Conservation (phyloP, 176 grass and related monocot species). For the Pontederia crassipes region DNA sequence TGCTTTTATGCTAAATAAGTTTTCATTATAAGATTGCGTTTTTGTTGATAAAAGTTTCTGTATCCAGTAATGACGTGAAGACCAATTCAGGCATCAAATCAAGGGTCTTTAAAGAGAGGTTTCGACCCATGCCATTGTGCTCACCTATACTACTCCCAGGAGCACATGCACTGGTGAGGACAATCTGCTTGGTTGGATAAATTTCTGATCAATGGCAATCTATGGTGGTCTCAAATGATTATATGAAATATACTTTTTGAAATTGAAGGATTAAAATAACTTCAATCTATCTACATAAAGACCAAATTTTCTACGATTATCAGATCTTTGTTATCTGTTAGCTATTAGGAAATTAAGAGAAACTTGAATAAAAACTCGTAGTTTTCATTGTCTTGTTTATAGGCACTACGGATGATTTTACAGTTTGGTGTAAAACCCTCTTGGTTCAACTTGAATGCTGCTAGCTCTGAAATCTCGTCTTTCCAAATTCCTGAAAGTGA, state of each 20-base stretch:
- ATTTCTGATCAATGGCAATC: not conserved
- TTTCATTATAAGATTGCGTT: not conserved
- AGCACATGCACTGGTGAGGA: slow-evolving; percentile 80
- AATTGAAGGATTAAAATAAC: no score
- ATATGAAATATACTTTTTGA: no score
- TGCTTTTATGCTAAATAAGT: slow-evolving; percentile 1
- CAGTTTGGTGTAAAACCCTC: slow-evolving; percentile 87
- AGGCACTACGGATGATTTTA: slow-evolving; percentile 91
- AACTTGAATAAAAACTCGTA: no score
- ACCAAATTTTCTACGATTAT: not conserved
- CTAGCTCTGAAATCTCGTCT: slow-evolving; percentile 20
- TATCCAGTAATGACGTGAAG: slow-evolving; percentile 46
- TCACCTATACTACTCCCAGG: slow-evolving; percentile 71
- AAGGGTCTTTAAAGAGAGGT: slow-evolving; percentile 62
- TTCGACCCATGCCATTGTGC: slow-evolving; percentile 79
- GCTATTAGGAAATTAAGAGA: not conserved
- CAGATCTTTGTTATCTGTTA: not conserved
- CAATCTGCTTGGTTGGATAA: slow-evolving; percentile 6
- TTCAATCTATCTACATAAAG: no score
- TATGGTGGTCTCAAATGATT: not conserved
- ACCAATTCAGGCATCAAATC: slow-evolving; percentile 38
- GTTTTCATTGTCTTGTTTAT: not conserved
- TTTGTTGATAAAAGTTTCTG: not conserved
- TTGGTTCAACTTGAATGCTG: slow-evolving; percentile 63
- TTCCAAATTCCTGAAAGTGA: slow-evolving; percentile 32